These are phyloP conservation scores for Saccharomyces hybrid DNA, from an alignment of 1,139 yeast genomes.

Conservation along the genomic window DNA sequence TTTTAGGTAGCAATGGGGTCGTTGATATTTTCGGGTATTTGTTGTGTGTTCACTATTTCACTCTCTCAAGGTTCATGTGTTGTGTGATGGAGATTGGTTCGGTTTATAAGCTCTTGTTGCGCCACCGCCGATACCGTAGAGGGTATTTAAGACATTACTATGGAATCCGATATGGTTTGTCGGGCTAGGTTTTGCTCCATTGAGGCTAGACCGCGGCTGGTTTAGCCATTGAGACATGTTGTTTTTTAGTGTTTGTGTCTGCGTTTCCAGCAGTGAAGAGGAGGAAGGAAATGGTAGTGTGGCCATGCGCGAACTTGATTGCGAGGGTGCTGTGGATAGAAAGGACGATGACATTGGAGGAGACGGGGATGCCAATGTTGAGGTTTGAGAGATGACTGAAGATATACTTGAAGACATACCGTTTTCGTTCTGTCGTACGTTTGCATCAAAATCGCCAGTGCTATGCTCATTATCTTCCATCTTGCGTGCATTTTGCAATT, in stretches of 20 bases:
- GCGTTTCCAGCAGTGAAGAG: not conserved
- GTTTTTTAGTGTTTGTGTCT: constrained; percentile 4
- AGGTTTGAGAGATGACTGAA: not conserved
- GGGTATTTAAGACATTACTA: constrained; percentile 1
- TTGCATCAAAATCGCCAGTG: not conserved
- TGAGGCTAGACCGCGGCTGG: not conserved
- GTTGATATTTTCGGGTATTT: not conserved
- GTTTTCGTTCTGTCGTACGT: not conserved
- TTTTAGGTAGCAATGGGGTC: not conserved
- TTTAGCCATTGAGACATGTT: constrained; percentile 1
- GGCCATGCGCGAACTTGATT: not conserved
- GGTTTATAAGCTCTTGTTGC: not conserved
- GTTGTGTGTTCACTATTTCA: too few relatives aligned
- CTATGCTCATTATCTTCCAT: not conserved
- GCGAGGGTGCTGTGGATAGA: not conserved
- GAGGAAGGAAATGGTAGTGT: not conserved
- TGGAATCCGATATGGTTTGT: constrained; percentile 1
- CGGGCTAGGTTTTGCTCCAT: not conserved
- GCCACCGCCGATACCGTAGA: not conserved
- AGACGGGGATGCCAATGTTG: not conserved
- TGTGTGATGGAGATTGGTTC: not conserved
- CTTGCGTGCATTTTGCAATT: constrained; percentile 15
- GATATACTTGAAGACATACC: not conserved
- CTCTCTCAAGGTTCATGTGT: too few relatives aligned
- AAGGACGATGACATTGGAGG: not conserved